Conservation (phyloP, 768 basidiomycete species). For the Lentinula aciculospora region DNA sequence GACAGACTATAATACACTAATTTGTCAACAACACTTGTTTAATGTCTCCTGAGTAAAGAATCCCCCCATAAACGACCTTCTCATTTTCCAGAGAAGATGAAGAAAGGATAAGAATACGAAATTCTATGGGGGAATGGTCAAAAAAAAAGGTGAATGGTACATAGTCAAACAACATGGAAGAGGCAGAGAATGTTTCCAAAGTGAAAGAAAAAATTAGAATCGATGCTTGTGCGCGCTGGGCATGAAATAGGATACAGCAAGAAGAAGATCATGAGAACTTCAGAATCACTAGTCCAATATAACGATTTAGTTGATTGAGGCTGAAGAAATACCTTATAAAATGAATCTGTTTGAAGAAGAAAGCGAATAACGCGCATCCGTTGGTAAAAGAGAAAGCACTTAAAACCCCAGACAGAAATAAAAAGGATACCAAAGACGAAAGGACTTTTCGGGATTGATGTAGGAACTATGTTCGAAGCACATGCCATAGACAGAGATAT, state of each 20-base stretch:
- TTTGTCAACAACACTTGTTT: not conserved
- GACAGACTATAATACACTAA: not conserved
- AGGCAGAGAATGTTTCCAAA: not conserved
- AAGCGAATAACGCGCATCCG: not conserved
- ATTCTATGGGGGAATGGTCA: no score
- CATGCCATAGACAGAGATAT: not conserved
- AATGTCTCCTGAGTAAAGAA: not conserved
- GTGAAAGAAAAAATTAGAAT: not conserved
- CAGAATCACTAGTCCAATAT: not conserved
- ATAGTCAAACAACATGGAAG: no score
- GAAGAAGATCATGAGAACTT: not conserved
- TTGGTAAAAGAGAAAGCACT: not conserved
- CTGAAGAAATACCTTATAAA: not conserved
- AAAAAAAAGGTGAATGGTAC: no score
- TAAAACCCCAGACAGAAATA: not conserved
- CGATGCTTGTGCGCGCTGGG: not conserved
- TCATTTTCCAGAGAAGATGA: no score
- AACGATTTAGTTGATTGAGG: not conserved
- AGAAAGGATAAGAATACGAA: no score
- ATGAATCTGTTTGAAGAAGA: not conserved
- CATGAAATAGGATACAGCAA: not conserved
- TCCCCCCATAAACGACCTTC: not conserved
- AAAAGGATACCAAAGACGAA: constrained; percentile 14
- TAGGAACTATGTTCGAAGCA: not conserved
- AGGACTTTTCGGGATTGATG: constrained; percentile 8